Conservation (phyloP, 2,329 filamentous ascomycete species). For the Colletotrichum graminicola region DNA sequence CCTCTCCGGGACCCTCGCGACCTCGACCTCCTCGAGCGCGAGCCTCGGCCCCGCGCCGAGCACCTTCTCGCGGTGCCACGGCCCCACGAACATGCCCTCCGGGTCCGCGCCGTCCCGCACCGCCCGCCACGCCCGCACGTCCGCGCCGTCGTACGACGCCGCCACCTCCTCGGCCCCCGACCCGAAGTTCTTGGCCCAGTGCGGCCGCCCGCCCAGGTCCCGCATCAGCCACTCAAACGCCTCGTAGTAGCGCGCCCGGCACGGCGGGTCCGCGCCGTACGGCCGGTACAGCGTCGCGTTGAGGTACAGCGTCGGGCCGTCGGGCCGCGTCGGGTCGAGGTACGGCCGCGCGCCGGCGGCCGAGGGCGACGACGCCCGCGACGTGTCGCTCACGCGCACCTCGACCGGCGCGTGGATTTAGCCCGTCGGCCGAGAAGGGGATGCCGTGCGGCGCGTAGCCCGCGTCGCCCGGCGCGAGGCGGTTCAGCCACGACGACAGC, state of each 20-base stretch:
- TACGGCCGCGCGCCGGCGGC: slow-evolving; percentile 53
- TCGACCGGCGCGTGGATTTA: slow-evolving; percentile 93
- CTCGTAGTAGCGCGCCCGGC: slow-evolving; percentile 82
- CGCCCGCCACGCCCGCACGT: slow-evolving; percentile 74
- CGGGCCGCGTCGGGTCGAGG: slow-evolving; percentile 77
- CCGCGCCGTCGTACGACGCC: slow-evolving; percentile 72
- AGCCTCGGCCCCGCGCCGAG: slow-evolving; percentile 54
- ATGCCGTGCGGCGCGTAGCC: slow-evolving; percentile 76
- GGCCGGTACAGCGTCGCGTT: slow-evolving; percentile 92
- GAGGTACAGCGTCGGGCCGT: slow-evolving; percentile 84
- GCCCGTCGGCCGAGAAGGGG: slow-evolving; percentile 81
- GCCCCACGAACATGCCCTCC: slow-evolving; percentile 88
- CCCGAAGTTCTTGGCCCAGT: slow-evolving; percentile 94
- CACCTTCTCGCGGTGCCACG: slow-evolving; percentile 86
- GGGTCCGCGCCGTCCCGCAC: slow-evolving; percentile 80
- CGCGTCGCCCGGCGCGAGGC: slow-evolving; percentile 70
- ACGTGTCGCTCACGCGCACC: slow-evolving; percentile 85
- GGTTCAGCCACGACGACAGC: slow-evolving; percentile 86
- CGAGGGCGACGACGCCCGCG: slow-evolving; percentile 44
- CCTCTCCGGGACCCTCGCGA: slow-evolving; percentile 9
- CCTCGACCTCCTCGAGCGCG: slow-evolving; percentile 54
- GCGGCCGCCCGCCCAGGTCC: slow-evolving; percentile 83
- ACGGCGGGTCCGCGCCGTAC: slow-evolving; percentile 82
- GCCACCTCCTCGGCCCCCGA: slow-evolving; percentile 67
- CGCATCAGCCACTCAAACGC: slow-evolving; percentile 93